Conservation (phyloP, 2,329 filamentous ascomycete species). For the Beauveria sp. region DNA sequence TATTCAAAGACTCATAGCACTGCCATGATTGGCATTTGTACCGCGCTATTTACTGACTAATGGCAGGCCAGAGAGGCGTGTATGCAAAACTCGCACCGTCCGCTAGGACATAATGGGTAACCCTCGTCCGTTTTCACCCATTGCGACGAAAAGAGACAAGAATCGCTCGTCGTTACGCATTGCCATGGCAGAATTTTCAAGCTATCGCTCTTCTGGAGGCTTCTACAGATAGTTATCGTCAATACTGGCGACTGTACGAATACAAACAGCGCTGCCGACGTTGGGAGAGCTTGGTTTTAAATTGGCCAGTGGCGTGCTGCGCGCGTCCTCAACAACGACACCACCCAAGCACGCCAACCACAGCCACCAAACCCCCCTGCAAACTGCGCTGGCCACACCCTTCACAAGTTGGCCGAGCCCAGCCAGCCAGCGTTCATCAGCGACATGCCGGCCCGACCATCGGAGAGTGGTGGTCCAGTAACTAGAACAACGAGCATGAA, state of each 20-base stretch:
- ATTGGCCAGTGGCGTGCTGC: not conserved
- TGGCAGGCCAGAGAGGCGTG: not conserved
- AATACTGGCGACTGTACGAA: too few species aligned
- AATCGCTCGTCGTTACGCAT: not conserved
- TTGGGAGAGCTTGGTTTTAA: not conserved
- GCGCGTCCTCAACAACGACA: not conserved
- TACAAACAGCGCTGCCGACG: too few species aligned
- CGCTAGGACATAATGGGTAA: conserved; percentile 7
- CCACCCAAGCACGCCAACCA: not conserved
- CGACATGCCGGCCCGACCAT: conserved; percentile 4
- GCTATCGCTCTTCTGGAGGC: too few species aligned
- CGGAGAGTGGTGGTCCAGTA: not conserved
- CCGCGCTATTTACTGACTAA: conserved; percentile 4
- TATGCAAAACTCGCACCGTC: not conserved
- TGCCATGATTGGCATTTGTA: not conserved
- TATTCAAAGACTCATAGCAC: not conserved
- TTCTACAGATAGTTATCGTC: too few species aligned
- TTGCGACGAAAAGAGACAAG: not conserved
- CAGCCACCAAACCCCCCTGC: not conserved
- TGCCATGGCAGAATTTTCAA: not conserved
- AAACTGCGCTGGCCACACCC: not conserved
- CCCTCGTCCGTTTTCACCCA: conserved; percentile 3
- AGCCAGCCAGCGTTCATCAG: conserved; percentile 3
- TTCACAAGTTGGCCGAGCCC: conserved; percentile 5
- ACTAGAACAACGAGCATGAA: not conserved